Base-by-base conservation (phyloP, 495 filamentous ascomycete genomes). In the Chaetomium cochliodes region DNA sequence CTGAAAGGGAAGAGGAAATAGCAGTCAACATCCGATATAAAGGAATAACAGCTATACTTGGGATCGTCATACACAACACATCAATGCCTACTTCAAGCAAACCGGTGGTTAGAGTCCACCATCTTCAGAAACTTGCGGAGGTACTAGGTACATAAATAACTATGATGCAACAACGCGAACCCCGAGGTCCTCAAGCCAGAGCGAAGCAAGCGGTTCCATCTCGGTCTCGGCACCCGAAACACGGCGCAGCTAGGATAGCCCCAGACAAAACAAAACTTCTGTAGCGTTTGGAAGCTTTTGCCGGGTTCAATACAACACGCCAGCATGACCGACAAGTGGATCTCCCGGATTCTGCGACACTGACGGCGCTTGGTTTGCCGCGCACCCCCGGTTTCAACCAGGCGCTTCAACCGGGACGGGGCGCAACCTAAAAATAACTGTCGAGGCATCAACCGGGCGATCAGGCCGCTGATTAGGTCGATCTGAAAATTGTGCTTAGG, bases 311-410 rank as follows among this genome's bases (percentile, higher is more conserved):
- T 12, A 5, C 33, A 37, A 12, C 5, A 37, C 33, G 9, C 16
- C 41, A 6, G 5, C 41, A 44, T 3, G 13, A 44, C 41, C 16
- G 2, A 1, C 46, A 50, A 11, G 46, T 50, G 46, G 46, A 50
- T 15, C 46, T 50, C 3, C 46, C 5, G n/a, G 46, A 50, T 15
- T 20, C 46, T 23, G 37, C 8, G 25, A 62, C 39, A 51, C 44
- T 39, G 2, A 16, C n/a, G 51, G 52, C 52, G 52, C 25, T 37
- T 54, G 52, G 52, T 7, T 33, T 54, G 18, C 28, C 28, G 52
- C 52, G 52, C 52, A 37, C 53, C 53, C 53, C 52, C 33, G 39
- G n/a, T 4, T 56, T 56, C 33, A 41, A 20, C n/a, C 53, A 33
- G 41, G 53, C 53, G 53, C 53, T n/a, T 33, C 15, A 6, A 56